phyloP scores from a whole-genome alignment of 306 rosid species.

The Argentina anserina region DNA sequence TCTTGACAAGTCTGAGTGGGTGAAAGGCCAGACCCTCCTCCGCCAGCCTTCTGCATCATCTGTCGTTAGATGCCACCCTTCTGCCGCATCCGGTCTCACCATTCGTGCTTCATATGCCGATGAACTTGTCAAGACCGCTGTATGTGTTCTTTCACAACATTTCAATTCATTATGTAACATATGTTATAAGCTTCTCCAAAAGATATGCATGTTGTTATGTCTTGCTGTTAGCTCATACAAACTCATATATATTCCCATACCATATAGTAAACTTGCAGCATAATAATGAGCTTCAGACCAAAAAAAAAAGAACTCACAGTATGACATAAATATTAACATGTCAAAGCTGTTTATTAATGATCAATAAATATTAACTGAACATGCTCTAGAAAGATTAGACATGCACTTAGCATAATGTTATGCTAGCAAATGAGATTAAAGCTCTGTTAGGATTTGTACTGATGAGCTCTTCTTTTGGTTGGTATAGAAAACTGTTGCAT shows the following conservation, averaged over 20 bases:
- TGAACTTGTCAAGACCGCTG: slow-evolving; percentile 97
- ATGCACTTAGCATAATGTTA: background rate
- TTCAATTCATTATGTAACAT: background rate
- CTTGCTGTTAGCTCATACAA: background rate
- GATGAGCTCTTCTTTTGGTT: background rate
- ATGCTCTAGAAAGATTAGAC: background rate
- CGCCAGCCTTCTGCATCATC: slow-evolving; percentile 63
- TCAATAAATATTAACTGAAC: background rate
- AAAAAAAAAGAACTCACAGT: no score
- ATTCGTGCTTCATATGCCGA: slow-evolving; percentile 79
- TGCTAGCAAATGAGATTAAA: background rate
- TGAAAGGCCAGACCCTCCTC: slow-evolving; percentile 74
- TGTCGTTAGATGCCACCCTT: slow-evolving; percentile 49
- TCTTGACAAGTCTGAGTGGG: slow-evolving; percentile 90
- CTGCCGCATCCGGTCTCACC: slow-evolving; percentile 46
- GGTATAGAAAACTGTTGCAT: slow-evolving; percentile 68
- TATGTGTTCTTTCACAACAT: slow-evolving; percentile 22
- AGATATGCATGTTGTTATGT: background rate
- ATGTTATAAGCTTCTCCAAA: background rate
- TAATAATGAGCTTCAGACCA: no score
- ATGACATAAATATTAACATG: background rate
- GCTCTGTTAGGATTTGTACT: background rate
- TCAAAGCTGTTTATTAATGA: background rate
- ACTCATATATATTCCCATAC: background rate
- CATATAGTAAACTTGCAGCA: background rate